Evolutionary conservation across 23 red algal species (phyloP).

Genomic region (Pyropia yezoensis): DNA sequence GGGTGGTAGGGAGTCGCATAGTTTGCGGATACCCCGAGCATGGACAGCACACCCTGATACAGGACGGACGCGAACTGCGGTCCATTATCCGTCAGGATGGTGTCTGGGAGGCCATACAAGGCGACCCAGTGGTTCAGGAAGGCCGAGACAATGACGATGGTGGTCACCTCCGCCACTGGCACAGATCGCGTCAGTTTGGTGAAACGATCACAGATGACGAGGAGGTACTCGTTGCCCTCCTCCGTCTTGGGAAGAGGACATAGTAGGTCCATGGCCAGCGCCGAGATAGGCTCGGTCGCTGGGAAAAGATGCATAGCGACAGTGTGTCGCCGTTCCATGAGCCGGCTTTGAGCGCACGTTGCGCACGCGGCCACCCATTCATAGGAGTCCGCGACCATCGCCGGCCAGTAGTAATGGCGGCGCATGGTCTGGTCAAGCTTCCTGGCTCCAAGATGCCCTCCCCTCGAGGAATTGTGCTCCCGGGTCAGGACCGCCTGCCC

Average conservation of each 20-base stretch:
- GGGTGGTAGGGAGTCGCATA: conserved; percentile 10
- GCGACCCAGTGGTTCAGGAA: too few species aligned
- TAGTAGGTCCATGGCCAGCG: conserved; percentile 14
- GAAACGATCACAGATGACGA: too few species aligned
- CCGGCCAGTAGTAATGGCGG: conserved; percentile 11
- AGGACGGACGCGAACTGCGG: conserved; percentile 13
- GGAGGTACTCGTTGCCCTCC: conserved; percentile 11
- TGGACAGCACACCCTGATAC: not conserved
- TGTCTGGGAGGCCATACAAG: conserved; percentile 9
- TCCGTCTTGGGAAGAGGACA: conserved; percentile 5
- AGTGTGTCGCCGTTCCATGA: not conserved
- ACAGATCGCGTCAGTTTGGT: conserved; percentile 4
- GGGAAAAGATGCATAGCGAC: conserved; percentile 17
- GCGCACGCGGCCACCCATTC: too few species aligned
- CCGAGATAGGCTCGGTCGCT: conserved; percentile 5
- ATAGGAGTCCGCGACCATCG: conserved; percentile 17
- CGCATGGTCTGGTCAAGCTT: conserved; percentile 5
- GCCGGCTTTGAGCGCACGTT: not conserved
- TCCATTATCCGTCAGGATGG: conserved; percentile 14
- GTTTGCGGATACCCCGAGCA: conserved; percentile 3
- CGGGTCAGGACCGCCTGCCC: not conserved
- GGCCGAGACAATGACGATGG: not conserved
- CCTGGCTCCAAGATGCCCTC: conserved; percentile 8
- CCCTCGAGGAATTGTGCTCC: not conserved
- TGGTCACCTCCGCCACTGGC: conserved; percentile 2